Evolutionary conservation across 1,284 basidiomycete genomes (phyloP).

Genomic region (Sanghuangporus sanghuang): DNA sequence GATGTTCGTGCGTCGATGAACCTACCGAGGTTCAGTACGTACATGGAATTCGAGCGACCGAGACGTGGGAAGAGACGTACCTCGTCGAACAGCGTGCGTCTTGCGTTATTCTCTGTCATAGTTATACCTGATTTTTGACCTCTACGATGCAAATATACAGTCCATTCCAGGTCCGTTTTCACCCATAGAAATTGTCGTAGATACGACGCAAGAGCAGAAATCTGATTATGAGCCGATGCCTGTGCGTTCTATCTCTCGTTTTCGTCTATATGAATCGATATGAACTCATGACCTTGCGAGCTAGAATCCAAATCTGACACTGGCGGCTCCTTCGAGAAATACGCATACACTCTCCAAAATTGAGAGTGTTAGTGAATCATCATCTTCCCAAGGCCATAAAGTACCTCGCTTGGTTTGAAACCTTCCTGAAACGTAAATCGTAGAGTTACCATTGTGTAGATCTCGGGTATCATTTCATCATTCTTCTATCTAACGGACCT

Average conservation of each 20-base stretch:
- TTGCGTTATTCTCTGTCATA: not conserved
- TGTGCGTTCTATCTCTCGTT: not conserved
- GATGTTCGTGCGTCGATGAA: conserved; percentile 2
- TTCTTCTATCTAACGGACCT: too few relatives aligned
- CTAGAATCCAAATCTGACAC: not conserved
- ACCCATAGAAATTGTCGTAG: conserved; percentile 7
- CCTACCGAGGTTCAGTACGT: conserved; percentile 4
- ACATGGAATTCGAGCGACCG: not conserved
- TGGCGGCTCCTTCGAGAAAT: not conserved
- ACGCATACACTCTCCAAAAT: not conserved
- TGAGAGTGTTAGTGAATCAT: not conserved
- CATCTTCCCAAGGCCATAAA: not conserved
- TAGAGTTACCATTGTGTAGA: too few relatives aligned
- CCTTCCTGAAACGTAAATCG: too few relatives aligned
- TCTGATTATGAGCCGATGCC: conserved; percentile 12
- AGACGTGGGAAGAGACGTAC: not conserved
- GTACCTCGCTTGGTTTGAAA: not conserved
- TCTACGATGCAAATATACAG: not conserved
- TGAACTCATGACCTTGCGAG: too few relatives aligned
- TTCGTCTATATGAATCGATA: not conserved
- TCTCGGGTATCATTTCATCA: too few relatives aligned
- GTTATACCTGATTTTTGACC: too few relatives aligned
- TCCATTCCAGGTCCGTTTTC: not conserved
- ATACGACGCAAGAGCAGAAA: conserved; percentile 13
- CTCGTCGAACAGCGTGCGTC: not conserved